phyloP scores from a whole-genome alignment of 2,329 filamentous ascomycete genomes.

The Fusarium oxysporum region DNA sequence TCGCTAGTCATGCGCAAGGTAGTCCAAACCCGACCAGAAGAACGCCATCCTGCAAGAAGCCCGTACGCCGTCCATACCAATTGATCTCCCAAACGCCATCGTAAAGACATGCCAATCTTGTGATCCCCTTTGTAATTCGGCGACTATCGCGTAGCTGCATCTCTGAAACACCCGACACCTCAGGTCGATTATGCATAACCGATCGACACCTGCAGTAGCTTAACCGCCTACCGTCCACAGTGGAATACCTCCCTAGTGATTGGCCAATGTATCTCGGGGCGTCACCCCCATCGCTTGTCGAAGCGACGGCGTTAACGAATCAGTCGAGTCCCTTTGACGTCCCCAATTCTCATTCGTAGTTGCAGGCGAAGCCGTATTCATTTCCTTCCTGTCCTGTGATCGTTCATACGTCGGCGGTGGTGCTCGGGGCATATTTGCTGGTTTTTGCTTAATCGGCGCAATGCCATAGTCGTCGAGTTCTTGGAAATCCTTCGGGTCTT shows the following conservation, averaged over 20 bases:
- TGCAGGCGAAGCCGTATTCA: background rate
- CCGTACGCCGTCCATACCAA: slow-evolving; percentile 15
- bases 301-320: slow-evolving; percentile 42
- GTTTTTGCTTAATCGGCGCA: background rate
- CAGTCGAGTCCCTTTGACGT: slow-evolving; percentile 29
- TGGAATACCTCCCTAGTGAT: slow-evolving; percentile 10
- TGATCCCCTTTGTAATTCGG: background rate
- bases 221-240: background rate
- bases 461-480: slow-evolving; percentile 47
- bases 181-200: slow-evolving; percentile 10
- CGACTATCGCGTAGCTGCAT: background rate
- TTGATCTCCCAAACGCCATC: slow-evolving; percentile 16
- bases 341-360: slow-evolving; percentile 17
- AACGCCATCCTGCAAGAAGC: slow-evolving; percentile 16
- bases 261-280: slow-evolving; percentile 36
- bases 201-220: slow-evolving; percentile 33
- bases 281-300: slow-evolving; percentile 39
- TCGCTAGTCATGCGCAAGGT: slow-evolving; percentile 15
- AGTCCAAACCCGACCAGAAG: background rate
- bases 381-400: slow-evolving; percentile 15
- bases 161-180: slow-evolving; percentile 11
- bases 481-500: slow-evolving; percentile 42
- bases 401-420: slow-evolving; percentile 32
- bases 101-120: slow-evolving; percentile 11
- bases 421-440: slow-evolving; percentile 25